Base-by-base conservation (phyloP, 352 stramenopile genomes). In the Aphanomyces euteiches region DNA sequence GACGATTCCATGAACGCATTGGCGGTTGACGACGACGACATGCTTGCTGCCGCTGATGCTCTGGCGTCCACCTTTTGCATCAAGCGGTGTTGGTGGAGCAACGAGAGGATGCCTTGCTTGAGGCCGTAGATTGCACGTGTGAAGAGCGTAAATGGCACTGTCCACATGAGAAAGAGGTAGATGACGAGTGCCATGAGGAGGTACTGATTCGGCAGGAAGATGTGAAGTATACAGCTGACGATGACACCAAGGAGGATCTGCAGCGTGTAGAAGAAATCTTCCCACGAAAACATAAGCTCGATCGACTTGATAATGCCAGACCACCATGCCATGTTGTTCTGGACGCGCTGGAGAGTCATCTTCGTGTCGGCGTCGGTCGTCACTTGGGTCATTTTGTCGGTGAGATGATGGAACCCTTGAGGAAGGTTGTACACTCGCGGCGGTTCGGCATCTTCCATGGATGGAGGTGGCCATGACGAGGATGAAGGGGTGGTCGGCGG, bases 261-360 rank as follows among this genome's bases (percentile, higher is more conserved):
- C 65, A 83, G 79, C 17, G 86, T 92, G 77, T 94, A 92, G 57
- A 91, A 92, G 45, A 84, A 92, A 73, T 94, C 86, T 50, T 94
- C 86, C 86, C 86, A 94, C 41, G 83, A 92, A 57, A 94, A 92
- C 83, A 94, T 90, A 65, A 94, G 82, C 76, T 94, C 86, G 75
- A 94, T 77, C 56, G 73, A 87, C 74, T 88, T 87, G 68, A 94
- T 89, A 65, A 92, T 83, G 61, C 79, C 82, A 43, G 84, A 92
- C 85, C 84, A 92, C 86, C 86, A 94, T 59, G 86, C 81, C 86
- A 94, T 94, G 75, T 92, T 92, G 76, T 94, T 94, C 72, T 94
- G 86, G 63, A 94, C 83, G 0, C 83, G 90, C 76, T 94, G 86
- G 61, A 94, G 73, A 67, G 86, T 90, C 41, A 81, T 80, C 73